Evolutionary conservation across 371 early-diverging fungal species (phyloP).

Genomic region (Sporodiniella umbellata): DNA sequence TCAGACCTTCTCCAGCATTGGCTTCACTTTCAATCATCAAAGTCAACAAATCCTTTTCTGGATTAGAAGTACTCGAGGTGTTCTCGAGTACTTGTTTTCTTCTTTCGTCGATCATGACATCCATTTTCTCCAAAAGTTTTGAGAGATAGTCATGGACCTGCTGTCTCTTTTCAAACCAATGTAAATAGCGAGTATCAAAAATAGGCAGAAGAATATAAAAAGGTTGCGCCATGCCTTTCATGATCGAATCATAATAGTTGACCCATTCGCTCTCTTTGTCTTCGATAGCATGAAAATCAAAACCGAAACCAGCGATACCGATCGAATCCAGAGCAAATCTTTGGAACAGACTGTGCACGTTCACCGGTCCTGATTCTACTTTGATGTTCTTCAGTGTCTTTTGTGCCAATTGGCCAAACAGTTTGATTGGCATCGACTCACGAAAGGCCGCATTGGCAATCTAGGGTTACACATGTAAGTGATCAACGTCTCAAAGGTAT

Average conservation of each 20-base stretch:
- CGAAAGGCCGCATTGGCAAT: slow-evolving; percentile 40
- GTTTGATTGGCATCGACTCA: slow-evolving; percentile 29
- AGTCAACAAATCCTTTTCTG: slow-evolving; percentile 49
- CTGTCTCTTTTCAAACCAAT: slow-evolving; percentile 12
- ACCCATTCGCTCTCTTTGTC: slow-evolving; percentile 28
- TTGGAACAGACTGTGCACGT: slow-evolving; percentile 23
- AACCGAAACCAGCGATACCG: slow-evolving; percentile 40
- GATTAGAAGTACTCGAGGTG: slow-evolving; percentile 16
- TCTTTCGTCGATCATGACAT: slow-evolving; percentile 37
- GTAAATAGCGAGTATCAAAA: slow-evolving; percentile 31
- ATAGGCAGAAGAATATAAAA: slow-evolving; percentile 46
- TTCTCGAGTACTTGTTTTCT: slow-evolving; percentile 22
- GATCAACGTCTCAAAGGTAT: neutral
- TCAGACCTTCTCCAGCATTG: slow-evolving; percentile 15
- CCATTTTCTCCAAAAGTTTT: slow-evolving; percentile 13
- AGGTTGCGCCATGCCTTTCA: slow-evolving; percentile 21
- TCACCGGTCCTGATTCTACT: slow-evolving; percentile 4
- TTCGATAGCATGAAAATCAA: slow-evolving; percentile 30
- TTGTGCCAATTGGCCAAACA: slow-evolving; percentile 24
- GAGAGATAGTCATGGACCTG: slow-evolving; percentile 13
- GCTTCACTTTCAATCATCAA: slow-evolving; percentile 52
- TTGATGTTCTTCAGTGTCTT: slow-evolving; percentile 25
- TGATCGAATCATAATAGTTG: slow-evolving; percentile 20
- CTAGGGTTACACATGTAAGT: slow-evolving; percentile 6
- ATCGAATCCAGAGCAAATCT: slow-evolving; percentile 36